Conservation (phyloP, 345 rosid species). For the Syzygium aromaticum region DNA sequence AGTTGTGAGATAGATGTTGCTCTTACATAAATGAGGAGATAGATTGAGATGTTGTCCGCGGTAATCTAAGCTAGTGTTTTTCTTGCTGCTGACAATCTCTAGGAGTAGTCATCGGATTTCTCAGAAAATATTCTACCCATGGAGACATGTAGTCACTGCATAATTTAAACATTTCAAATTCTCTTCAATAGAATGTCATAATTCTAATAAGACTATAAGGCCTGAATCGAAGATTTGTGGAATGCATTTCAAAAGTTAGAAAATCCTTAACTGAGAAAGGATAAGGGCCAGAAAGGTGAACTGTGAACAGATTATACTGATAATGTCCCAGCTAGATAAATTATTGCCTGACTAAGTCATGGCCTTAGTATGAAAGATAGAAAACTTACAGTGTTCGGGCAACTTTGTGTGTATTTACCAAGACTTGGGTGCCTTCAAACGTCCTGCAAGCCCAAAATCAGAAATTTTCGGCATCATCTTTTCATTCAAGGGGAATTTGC, state of each 20-base stretch:
- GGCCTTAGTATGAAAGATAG: too few species aligned
- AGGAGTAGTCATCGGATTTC: conserved; percentile 1
- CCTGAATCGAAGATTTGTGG: too few species aligned
- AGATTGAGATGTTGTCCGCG: not conserved
- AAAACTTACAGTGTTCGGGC: conserved; percentile 16
- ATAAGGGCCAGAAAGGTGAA: too few species aligned
- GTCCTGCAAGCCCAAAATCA: conserved; percentile 28
- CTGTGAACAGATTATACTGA: too few species aligned
- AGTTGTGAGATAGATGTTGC: not conserved
- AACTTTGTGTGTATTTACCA: conserved; percentile 9
- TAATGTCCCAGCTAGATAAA: too few species aligned
- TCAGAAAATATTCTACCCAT: not conserved
- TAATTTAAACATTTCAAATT: too few species aligned
- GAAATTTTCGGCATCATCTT: conserved; percentile 26
- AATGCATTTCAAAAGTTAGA: too few species aligned
- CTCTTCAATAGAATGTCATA: too few species aligned
- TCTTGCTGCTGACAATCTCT: conserved; percentile 10
- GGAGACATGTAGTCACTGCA: not conserved
- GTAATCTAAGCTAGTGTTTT: not conserved
- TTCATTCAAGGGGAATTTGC: conserved; percentile 20
- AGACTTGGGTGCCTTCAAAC: conserved; percentile 6
- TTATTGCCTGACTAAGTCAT: too few species aligned
- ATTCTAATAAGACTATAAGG: too few species aligned
- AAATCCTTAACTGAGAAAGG: not conserved
- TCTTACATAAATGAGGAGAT: conserved; percentile 1